Evolutionary conservation across 164 flowering plant species (phyloP), one percentile per base, ranked within the genome.

Genomic region (Piper betle): DNA sequence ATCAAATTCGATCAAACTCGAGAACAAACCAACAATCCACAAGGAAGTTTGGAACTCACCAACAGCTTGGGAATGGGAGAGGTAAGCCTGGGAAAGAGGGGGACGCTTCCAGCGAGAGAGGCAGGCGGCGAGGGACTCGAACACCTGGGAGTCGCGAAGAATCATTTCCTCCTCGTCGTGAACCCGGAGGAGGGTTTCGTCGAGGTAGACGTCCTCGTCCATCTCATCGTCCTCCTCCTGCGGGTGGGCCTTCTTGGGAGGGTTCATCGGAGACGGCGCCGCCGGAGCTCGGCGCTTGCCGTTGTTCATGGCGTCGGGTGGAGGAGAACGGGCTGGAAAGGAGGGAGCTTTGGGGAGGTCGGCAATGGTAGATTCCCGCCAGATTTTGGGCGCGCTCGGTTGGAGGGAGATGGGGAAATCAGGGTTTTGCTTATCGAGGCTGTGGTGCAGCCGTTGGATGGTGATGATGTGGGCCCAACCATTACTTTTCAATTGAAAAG

Each of bases 171-270:
- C 65, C 52, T 87, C 92, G 66, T 84, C 97, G 39, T 82, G 91
- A 59, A 73, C 77, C 2, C n/a, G 69, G 2, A 84, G 64, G 18
- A 87, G 85, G 80, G 83, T 87, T 74, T 91, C 92, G 37, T 88
- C 96, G 19, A 86, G 66, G 75, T 81, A 90, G 10, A 90, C 82
- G 59, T 93, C 98, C 69, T 93, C 98, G 74, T 90, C 97, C 52
- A 84, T 43, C 8, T 84, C 89, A 2, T 89, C 97, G 2, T 87
- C 97, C 1, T 82, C 96, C 66, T 80, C 66, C 5, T 69, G 77
- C 38, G 55, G 65, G 19, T 71, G 74, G 17, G 64, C 57, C n/a
- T 61, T 60, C 67, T 63, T 63, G 3, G 71, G 60, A 12, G 62
- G 66, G 9, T 57, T 42, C 39, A 39, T 41, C 9, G 61, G n/a